Base-by-base conservation (phyloP, 1,139 yeast genomes). In the Wickerhamiella infanticola region DNA sequence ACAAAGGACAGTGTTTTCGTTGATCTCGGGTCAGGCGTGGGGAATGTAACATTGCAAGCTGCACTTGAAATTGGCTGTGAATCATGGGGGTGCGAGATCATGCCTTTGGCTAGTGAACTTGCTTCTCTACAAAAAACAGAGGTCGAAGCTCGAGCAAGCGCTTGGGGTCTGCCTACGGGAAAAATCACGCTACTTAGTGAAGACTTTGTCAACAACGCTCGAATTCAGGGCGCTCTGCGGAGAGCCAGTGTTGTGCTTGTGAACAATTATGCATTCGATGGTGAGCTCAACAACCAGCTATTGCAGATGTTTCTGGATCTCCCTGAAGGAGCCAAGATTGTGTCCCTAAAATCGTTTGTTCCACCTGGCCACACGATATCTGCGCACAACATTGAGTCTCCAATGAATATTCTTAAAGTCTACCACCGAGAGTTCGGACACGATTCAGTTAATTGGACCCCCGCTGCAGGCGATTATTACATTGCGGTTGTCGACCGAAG, bases 11-110 rank as follows among this genome's bases (percentile, higher is more conserved):
- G 75, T 45, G 73, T 69, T 25, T 86, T 85, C 57, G 77, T 86
- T 50, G 96, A 83, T 62, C 67, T 88, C 37, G 97, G 96, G 0
- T 84, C 94, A 0, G 96, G 96, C 4, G 96, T 88, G 3, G 33
- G 40, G 9, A 25, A 24, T 26, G 84, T 95, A 46, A 81, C 83
- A 0, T 72, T 86, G 44, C 96, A 86, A 61, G 94, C 95, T 0
- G 86, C 95, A 0, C 63, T 86, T 29, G 95, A 86, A 56, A 78
- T 76, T 60, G 95, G 95, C 1, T 83, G 88, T 49, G 68, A 68
- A 44, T 79, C 94, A 61, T 85, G 84, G 57, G 97, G 97, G 0
- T 83, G 93, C 62, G 97, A 88, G 59, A 71, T 88, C 41, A 86
- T 85, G 94, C 72, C 73, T 31, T 80, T 80, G 54, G 94, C 96